These are phyloP conservation scores for Dothistroma pini DNA, from an alignment of 2,329 filamentous ascomycete genomes.

Conservation along the genomic window DNA sequence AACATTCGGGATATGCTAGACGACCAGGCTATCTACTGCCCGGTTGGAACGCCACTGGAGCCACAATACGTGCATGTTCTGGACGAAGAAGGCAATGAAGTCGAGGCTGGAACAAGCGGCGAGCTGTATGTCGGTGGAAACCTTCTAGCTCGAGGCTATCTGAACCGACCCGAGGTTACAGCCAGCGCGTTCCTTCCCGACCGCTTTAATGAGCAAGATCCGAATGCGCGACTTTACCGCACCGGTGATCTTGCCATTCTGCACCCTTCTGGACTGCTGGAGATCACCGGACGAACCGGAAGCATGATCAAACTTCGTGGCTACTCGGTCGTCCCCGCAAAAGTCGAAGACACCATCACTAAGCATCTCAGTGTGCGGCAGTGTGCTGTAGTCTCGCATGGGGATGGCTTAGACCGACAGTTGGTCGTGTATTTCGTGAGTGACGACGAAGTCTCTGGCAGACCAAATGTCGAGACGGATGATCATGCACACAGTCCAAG, in stretches of 20 bases:
- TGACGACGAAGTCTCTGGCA: constrained; percentile 58
- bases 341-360: constrained; percentile 69
- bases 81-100: constrained; percentile 62
- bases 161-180: constrained; percentile 75
- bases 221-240: constrained; percentile 67
- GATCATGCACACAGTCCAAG: constrained; percentile 67
- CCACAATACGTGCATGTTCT: constrained; percentile 68
- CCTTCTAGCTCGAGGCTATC: constrained; percentile 70
- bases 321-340: constrained; percentile 73
- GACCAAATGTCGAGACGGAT: constrained; percentile 63
- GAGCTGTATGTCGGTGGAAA: constrained; percentile 74
- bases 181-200: constrained; percentile 67
- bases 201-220: constrained; percentile 53
- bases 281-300: constrained; percentile 72
- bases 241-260: constrained; percentile 69
- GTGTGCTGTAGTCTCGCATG: constrained; percentile 69
- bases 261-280: constrained; percentile 63
- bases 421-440: constrained; percentile 72
- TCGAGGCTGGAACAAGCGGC: constrained; percentile 60
- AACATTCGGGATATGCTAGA: constrained; percentile 65
- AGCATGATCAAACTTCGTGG: constrained; percentile 79
- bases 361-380: constrained; percentile 66
- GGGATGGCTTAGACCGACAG: constrained; percentile 71
- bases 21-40: constrained; percentile 63
- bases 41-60: constrained; percentile 68